Evolutionary conservation across 1,284 basidiomycete genomes (phyloP), one percentile per base, ranked within the genome.

Genomic region (Omphalotus olearius): DNA sequence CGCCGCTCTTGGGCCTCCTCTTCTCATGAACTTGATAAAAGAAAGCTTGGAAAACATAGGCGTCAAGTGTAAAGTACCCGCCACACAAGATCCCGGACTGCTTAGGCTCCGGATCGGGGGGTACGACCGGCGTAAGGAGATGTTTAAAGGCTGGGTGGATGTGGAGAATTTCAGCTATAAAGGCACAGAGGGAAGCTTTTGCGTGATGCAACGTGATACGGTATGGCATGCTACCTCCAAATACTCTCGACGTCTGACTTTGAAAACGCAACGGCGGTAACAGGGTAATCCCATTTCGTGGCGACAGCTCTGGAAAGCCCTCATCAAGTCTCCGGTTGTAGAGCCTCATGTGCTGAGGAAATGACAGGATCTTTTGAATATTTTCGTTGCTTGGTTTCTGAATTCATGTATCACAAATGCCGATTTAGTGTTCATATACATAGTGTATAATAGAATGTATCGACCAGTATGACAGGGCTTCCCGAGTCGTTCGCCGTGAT

Each of bases 221-320:
- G 83, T 83, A 56, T 20, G 76, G 43, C 14, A 7, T 42, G 33
- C 41, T 33, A 28, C 39, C 25, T 33, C 18, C 37, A n/a, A n/a
- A n/a, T n/a, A n/a, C 6, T 28, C 20, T 42, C 41, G 17, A 42
- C 41, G 20, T 18, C 20, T 20, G n/a, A 20, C n/a, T 42, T 20
- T 10, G 14, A 18, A 10, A 42, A 39, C 14, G 37, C 17, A 5
- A 28, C 26, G 26, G 26, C 30, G 30, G 41, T 41, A 23, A 18
- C 6, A 87, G 84, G 86, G 86, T 1, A 86, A 79, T 60, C 86
- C 86, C 23, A 81, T 89, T 44, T 85, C 82, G 33, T 89, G 86
- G 86, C 70, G 85, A 45, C 73, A 79, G 63, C 68, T 88, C 37
- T 89, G 85, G 85, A 87, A 81, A 60, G 71, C 70, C 5, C 57